Evolutionary conservation across 1,139 yeast genomes (phyloP).

Genomic region (Debaryomyces udenii): DNA sequence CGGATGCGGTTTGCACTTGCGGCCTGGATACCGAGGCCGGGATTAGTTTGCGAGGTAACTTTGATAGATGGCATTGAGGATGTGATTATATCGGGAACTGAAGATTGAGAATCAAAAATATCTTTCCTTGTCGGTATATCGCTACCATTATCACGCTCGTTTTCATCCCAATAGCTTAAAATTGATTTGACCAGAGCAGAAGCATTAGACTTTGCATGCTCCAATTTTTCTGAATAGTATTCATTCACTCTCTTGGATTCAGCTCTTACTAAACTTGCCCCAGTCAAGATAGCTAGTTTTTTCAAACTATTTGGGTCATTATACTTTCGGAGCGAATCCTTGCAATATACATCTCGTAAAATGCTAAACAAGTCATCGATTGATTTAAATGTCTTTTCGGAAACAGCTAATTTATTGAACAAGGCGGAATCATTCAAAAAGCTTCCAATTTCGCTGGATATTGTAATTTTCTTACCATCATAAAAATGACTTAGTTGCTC

Average conservation of each 20-base stretch:
- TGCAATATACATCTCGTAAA: slow-evolving; percentile 14
- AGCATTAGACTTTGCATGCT: slow-evolving; percentile 18
- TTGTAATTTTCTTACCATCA: slow-evolving; percentile 26
- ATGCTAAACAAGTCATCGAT: slow-evolving; percentile 13
- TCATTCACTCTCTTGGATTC: slow-evolving; percentile 16
- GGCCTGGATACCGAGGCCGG: slow-evolving; percentile 14
- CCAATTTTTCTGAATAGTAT: slow-evolving; percentile 15
- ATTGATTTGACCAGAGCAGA: slow-evolving; percentile 25
- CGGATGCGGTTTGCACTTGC: slow-evolving; percentile 5
- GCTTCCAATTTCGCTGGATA: slow-evolving; percentile 5
- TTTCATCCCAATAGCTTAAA: slow-evolving; percentile 31
- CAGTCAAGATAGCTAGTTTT: slow-evolving; percentile 24
- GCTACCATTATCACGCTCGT: slow-evolving; percentile 9
- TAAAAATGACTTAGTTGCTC: slow-evolving; percentile 47
- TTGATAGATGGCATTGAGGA: slow-evolving; percentile 28
- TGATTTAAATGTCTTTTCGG: slow-evolving; percentile 1
- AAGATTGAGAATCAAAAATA: slow-evolving; percentile 12
- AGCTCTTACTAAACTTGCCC: slow-evolving; percentile 31
- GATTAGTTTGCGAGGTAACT: slow-evolving; percentile 23
- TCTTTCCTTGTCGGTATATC: slow-evolving; percentile 7
- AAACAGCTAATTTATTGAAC: neutral
- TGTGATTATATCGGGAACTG: slow-evolving; percentile 12
- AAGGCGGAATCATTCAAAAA: neutral
- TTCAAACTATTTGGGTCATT: slow-evolving; percentile 21
- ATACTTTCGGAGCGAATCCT: slow-evolving; percentile 14